phyloP scores from a whole-genome alignment of 345 rosid species.

The Gossypium rotundifolium region DNA sequence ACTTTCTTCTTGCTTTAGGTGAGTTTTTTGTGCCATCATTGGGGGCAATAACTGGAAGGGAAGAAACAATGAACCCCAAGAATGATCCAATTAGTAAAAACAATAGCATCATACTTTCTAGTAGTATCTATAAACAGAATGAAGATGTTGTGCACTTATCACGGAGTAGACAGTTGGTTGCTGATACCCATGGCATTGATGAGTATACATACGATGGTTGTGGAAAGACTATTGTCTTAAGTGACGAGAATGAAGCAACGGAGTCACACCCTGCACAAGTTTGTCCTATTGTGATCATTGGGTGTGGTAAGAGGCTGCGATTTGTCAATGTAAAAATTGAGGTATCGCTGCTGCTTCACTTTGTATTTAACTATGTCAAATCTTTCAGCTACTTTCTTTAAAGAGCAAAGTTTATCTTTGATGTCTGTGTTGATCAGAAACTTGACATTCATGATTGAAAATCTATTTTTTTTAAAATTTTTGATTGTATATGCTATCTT shows the following conservation, averaged over 20 bases:
- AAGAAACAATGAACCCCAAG: slow-evolving; percentile 78
- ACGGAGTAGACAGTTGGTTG: slow-evolving; percentile 71
- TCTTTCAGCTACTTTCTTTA: background rate
- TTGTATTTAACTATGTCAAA: slow-evolving; percentile 2
- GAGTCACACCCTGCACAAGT: slow-evolving; percentile 35
- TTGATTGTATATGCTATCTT: background rate
- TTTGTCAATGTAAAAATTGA: slow-evolving; percentile 82
- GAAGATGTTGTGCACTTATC: slow-evolving; percentile 85
- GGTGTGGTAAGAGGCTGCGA: slow-evolving; percentile 86
- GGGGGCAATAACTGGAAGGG: slow-evolving; percentile 89
- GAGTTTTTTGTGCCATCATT: slow-evolving; percentile 92
- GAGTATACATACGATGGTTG: slow-evolving; percentile 88
- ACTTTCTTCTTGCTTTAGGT: slow-evolving; percentile 92
- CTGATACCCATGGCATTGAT: slow-evolving; percentile 72
- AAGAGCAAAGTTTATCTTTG: background rate
- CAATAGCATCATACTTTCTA: slow-evolving; percentile 60
- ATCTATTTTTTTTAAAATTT: background rate
- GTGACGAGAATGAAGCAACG: slow-evolving; percentile 46
- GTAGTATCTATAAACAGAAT: slow-evolving; percentile 59
- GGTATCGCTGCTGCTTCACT: slow-evolving; percentile 40
- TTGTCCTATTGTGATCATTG: slow-evolving; percentile 78
- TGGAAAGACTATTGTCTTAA: slow-evolving; percentile 65
- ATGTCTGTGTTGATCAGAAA: background rate
- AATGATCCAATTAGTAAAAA: slow-evolving; percentile 80
- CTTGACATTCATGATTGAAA: no score